Base-by-base conservation (phyloP, 164 flowering plant genomes). In the Sextonia rubra region DNA sequence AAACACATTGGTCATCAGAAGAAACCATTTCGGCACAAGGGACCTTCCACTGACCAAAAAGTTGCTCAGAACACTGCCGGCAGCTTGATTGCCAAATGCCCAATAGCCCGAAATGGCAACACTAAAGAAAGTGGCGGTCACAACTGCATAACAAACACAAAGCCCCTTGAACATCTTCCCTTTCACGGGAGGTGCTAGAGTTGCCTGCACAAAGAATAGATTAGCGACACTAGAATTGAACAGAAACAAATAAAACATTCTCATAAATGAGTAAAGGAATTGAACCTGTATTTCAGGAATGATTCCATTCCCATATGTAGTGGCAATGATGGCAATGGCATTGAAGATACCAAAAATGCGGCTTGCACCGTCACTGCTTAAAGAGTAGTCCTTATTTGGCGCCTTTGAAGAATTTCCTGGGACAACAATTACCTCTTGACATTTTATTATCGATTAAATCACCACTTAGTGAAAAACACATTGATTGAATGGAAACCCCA, bases 131-230 rank as follows among this genome's bases (percentile, higher is more conserved):
- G 93, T 88, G 26, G 73, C 64, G 1, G 70, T 47, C 18, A 86
- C 83, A 0, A 90, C 86, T 0, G 82, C 17, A 55, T 91, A 93
- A 61, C 97, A 93, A 9, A 93, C 61, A 26, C 85, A 75, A 1
- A 93, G 81, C 29, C 96, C 98, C 79, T 90, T 94, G 77, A 91
- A 85, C 97, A 91, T 94, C 77, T 94, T 94, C 65, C 97, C 98
- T 69, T 88, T 88, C 72, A 88, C 88, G 8, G 96, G 98, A 23
- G 96, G 87, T 22, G 96, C 93, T 52, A 94, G 20, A 4, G 98
- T 94, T n/a, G 98, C 98, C 95, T 89, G 72, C 8, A 68, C 12
- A 66, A 66, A n/a, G 23, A 66, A 11, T 15, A 12, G 66, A 25
- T 7, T 64, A 64, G 11, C 25, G 4, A n/a, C 25, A 23, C 3